phyloP scores from a whole-genome alignment of 164 flowering plant species.

The Vitis riparia region DNA sequence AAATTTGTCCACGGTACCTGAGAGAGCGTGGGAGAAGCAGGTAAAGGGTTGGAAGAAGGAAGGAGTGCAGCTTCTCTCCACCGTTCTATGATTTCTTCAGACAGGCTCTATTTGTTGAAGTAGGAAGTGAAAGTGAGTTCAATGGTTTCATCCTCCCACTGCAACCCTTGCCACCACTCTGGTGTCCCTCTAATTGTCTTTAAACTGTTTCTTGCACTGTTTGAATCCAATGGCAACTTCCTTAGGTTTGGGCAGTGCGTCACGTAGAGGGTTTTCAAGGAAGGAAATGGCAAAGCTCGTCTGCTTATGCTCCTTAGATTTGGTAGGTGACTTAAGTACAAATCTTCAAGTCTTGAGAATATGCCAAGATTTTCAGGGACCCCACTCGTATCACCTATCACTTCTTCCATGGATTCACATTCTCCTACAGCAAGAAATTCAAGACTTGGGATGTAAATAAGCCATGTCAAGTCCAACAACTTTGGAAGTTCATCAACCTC shows the following conservation, averaged over 20 bases:
- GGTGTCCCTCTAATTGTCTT: not conserved
- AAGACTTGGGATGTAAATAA: too few relatives aligned
- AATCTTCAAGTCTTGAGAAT: too few relatives aligned
- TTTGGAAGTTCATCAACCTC: accelerated
- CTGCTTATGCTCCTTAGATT: not conserved
- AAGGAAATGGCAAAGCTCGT: not conserved
- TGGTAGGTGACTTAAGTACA: not conserved
- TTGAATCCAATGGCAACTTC: not conserved
- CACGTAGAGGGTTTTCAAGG: not conserved
- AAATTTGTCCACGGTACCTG: too few relatives aligned
- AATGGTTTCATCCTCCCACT: not conserved
- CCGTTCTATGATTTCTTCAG: too few relatives aligned
- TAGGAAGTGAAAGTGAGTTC: not conserved
- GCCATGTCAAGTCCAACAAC: too few relatives aligned
- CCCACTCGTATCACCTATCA: too few relatives aligned
- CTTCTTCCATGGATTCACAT: too few relatives aligned
- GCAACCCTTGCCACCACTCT: conserved; percentile 10
- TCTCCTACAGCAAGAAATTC: accelerated
- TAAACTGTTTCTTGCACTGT: not conserved
- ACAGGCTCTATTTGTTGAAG: too few relatives aligned
- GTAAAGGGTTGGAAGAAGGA: too few relatives aligned
- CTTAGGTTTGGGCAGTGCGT: not conserved
- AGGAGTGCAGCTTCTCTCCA: too few relatives aligned
- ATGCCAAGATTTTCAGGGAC: too few relatives aligned
- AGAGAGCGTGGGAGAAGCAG: too few relatives aligned